Evolutionary conservation across 257 asterid species (phyloP), one percentile per base, ranked within the genome.

Genomic region (Salvia hispanica): DNA sequence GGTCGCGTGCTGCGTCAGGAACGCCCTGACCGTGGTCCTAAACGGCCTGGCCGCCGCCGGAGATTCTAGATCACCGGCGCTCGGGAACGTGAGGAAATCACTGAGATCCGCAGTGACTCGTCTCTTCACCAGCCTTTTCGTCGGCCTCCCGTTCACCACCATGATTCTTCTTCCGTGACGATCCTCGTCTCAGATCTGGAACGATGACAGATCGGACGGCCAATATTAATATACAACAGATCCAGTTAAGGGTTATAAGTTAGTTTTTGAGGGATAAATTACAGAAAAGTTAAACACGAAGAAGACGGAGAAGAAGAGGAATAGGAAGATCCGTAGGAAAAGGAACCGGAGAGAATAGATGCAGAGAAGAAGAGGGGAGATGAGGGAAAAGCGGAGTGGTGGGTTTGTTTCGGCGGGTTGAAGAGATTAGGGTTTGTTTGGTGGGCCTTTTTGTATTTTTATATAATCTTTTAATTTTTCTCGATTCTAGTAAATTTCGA

Each of bases 81-180:
- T 72, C 15, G 90, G 89, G 61, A 89, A 89, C 64, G 87, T 82
- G 7, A 85, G 80, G 72, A 90, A 85, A 53, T 90, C 93, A 25
- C 77, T 73, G 57, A 87, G 85, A 44, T 87, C 95, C 8, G 95
- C 95, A 39, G 95, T 90, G 16, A 90, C 89, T 12, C 96, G 81
- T 78, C 91, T 69, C 79, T 90, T 90, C 2, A 79, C 85, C 72
- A 85, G 72, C 75, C 92, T 73, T 77, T 89, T 89, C 43, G 78
- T 72, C 36, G 83, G 82, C 12, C 82, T 79, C 15, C 83, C 91
- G 80, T 79, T 82, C 56, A 87, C 88, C 66, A 90, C 95, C 96
- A 90, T 86, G 70, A 36, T 70, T 36, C 14, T 44, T 6, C 0
- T 28, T n/a, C 21, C 12, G 13, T 13, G 40, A 14, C 51, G 62